Percentiles rank a stretch among this genome's conserved stretches.
phyloP scores from a whole-genome alignment of 2,329 filamentous ascomycete species.

The Coniochaeta sp. region DNA sequence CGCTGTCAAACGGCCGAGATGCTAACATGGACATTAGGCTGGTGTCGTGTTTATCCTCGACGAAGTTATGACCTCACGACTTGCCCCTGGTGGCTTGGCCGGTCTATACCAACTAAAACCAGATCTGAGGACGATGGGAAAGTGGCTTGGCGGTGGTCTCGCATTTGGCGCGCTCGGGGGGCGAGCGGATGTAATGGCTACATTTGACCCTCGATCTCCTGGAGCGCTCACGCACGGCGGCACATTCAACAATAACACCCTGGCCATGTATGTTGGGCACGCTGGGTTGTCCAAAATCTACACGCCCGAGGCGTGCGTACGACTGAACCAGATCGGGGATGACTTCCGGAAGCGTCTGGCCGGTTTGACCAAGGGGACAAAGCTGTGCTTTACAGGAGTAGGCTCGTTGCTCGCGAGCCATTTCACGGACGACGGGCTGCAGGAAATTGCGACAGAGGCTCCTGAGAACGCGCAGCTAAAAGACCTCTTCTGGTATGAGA shows the following conservation, averaged over 20 bases:
- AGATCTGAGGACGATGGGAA: conserved; percentile 49
- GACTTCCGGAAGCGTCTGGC: conserved; percentile 13
- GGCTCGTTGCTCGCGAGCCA: conserved; percentile 18
- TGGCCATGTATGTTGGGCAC: conserved; percentile 39
- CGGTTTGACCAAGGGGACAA: conserved; percentile 11
- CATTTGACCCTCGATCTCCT: conserved; percentile 38
- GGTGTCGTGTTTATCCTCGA: conserved; percentile 59
- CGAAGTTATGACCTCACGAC: conserved; percentile 63
- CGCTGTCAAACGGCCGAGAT: not conserved
- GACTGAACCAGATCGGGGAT: conserved; percentile 19
- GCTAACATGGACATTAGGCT: conserved; percentile 17
- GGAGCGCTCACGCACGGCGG: conserved; percentile 43
- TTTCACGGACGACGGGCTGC: conserved; percentile 18
- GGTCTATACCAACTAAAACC: conserved; percentile 35
- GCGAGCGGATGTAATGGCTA: conserved; percentile 37
- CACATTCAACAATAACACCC: conserved; percentile 58
- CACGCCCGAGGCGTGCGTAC: conserved; percentile 16
- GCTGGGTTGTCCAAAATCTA: conserved; percentile 19
- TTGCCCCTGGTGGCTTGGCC: conserved; percentile 43
- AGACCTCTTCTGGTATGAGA: conserved; percentile 38
- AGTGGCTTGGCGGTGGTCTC: conserved; percentile 52
- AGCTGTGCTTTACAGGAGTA: conserved; percentile 16
- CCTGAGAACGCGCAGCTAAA: conserved; percentile 22
- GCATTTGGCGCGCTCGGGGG: conserved; percentile 54
- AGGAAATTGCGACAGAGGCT: conserved; percentile 24